These are phyloP conservation scores for Tausonia pullulans DNA, from an alignment of 1,284 basidiomycete species.

Conservation along the genomic window DNA sequence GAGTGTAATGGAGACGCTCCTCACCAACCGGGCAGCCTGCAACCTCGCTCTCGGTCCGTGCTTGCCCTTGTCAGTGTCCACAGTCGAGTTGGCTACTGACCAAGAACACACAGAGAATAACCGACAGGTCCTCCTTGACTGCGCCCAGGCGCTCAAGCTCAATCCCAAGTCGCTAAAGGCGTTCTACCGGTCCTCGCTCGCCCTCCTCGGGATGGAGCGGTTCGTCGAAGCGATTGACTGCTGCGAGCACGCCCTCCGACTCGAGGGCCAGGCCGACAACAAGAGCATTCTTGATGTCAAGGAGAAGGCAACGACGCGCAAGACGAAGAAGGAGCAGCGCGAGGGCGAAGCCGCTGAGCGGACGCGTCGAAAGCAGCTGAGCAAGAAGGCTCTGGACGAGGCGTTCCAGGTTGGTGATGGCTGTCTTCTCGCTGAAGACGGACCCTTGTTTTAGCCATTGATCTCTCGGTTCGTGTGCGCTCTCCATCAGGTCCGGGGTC, in stretches of 20 bases:
- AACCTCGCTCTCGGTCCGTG: slow-evolving; percentile 72
- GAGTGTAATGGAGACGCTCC: slow-evolving; percentile 53
- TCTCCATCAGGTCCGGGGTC: slow-evolving; percentile 48
- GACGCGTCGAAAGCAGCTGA: slow-evolving; percentile 40
- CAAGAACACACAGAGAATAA: slow-evolving; percentile 56
- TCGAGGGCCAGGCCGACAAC: not conserved
- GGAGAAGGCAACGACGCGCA: slow-evolving; percentile 18
- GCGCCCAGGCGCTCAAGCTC: slow-evolving; percentile 55
- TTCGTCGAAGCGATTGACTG: slow-evolving; percentile 70
- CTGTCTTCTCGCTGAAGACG: slow-evolving; percentile 4
- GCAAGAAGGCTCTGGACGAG: slow-evolving; percentile 39
- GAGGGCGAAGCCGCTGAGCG: slow-evolving; percentile 44
- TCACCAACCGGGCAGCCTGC: slow-evolving; percentile 84
- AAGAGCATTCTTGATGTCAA: not conserved
- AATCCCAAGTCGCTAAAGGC: slow-evolving; percentile 64
- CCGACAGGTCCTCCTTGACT: slow-evolving; percentile 70
- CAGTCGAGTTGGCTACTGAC: not conserved
- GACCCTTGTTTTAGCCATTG: slow-evolving; percentile 17
- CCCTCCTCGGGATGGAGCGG: slow-evolving; percentile 58
- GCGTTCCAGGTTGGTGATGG: slow-evolving; percentile 49
- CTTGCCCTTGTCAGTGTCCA: not conserved
- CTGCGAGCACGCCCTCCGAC: slow-evolving; percentile 41
- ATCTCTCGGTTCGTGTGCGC: not conserved
- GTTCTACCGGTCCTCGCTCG: slow-evolving; percentile 66
- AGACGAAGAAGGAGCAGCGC: slow-evolving; percentile 44